Base-by-base conservation (phyloP, 257 asterid species). In the Primulina huaijiensis region DNA sequence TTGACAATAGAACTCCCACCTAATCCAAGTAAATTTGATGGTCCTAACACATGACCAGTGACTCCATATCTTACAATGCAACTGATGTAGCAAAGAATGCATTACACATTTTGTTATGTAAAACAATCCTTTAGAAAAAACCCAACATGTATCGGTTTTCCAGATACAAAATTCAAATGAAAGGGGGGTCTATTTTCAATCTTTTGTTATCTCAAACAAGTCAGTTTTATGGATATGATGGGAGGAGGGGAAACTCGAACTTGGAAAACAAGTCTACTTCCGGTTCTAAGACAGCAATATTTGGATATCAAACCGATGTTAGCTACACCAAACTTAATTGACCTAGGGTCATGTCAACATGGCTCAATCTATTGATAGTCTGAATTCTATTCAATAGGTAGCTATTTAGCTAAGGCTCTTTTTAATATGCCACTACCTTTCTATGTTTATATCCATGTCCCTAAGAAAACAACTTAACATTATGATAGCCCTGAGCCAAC, bases 21-120 rank as follows among this genome's bases (percentile, higher is more conserved):
- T 21, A 50, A 29, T 29, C 37, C 67, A 65, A 70, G 52, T 70
- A 40, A 43, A 34, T 76, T 53, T 9, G 38, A 63, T 50, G 61
- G 52, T 50, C 20, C 60, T 65, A 60, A 19, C 19, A 43, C 46
- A 4, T 43, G 53, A 43, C 3, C 3, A 50, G 37, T 30, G 43
- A 65, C 60, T 29, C 63, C 31, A 57, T 73, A 30, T 64, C 67
- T 52, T 63, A 11, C 53, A 12, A 60, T 64, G 73, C 77, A 64
- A 60, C 66, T 30, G 62, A 10, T 21, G 23, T 17, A 57, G 67
- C 73, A 64, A 59, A 69, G 58, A 40, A 33, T 64, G 23, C 60
- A 27, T 69, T 58, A 61, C 67, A 52, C 60, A 38, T 67, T 64
- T 69, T 34, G 29, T 38, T 19, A 33, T 20, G 57, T 33, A 76